Base-by-base conservation (phyloP, 495 filamentous ascomycete genomes). In the Neohortaea acidophila region DNA sequence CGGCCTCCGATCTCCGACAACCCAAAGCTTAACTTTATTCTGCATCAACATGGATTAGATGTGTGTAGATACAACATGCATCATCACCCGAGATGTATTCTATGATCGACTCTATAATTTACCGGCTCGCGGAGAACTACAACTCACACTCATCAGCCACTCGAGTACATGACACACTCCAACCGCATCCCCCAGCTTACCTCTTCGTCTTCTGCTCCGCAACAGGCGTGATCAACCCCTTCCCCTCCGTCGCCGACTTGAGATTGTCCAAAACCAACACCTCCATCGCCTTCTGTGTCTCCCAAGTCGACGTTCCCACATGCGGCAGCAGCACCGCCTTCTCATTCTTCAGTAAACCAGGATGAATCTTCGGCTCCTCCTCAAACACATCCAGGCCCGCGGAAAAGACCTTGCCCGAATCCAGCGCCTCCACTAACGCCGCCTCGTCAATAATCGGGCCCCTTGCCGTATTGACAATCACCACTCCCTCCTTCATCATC, bases 261-360 rank as follows among this genome's bases (percentile, higher is more conserved):
- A 59, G 30, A 35, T 59, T 59, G 14, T 59, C 51, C 23, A 59
- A 35, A 22, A 59, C 57, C 8, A 59, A 36, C 28, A 56, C 21
- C 39, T 59, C 57, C 57, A 59, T 59, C 21, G 51, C 57, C 21
- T 45, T 53, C 52, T 59, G 57, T 21, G 55, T 59, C 45, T 59
- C 57, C 25, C 47, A 51, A 11, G 57, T 59, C 21, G 48, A 43
- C 14, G 57, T 59, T 2, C 57, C 57, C 20, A 59, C 49, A 40
- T 59, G 57, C 21, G 57, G 57, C 42, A 59, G 21, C 23, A 59
- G 35, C 17, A 58, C 51, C n/a, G 51, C 53, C 31, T 55, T 56
- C 34, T 45, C 33, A 22, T 48, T 48, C 39, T 51, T 37, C 33
- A 59, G 22, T 44, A 59, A 28, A 2, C 53, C 55, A 6, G 44